Conservation (phyloP, 192 early-diverging fungal species). For the Dissophora ornata region DNA sequence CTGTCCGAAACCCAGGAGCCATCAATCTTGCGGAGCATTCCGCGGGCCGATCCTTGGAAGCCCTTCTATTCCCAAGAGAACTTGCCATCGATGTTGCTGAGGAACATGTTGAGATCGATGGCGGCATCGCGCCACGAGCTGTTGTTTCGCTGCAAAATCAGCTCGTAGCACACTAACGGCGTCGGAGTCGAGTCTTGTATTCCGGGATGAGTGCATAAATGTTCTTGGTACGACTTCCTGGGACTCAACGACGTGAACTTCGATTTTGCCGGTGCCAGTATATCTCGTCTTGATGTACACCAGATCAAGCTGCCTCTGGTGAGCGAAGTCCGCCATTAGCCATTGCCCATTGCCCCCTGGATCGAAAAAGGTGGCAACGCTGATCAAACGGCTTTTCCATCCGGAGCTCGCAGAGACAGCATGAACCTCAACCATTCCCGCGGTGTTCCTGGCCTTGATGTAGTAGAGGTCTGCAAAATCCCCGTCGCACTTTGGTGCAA, state of each 20-base stretch:
- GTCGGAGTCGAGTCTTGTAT: too few relatives aligned
- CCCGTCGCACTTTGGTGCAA: conserved; percentile 1
- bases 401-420: conserved; percentile 4
- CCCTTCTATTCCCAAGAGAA: too few relatives aligned
- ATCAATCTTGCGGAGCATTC: too few relatives aligned
- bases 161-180: too few relatives aligned
- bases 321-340: conserved; percentile 9
- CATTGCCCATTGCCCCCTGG: conserved; percentile 9
- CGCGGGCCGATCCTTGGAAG: too few relatives aligned
- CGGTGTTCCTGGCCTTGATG: conserved; percentile 2
- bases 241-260: not conserved
- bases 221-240: not conserved
- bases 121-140: too few relatives aligned
- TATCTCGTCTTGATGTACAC: conserved; percentile 2
- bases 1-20: too few relatives aligned
- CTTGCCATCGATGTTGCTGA: too few relatives aligned
- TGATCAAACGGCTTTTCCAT: conserved; percentile 9
- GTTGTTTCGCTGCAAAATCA: too few relatives aligned
- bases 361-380: not conserved
- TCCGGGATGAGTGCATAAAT: too few relatives aligned
- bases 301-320: conserved; percentile 1
- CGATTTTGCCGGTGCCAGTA: not conserved
- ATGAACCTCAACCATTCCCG: conserved; percentile 6
- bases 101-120: too few relatives aligned
- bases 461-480: conserved; percentile 7